These are phyloP conservation scores for Akanthomyces muscarius DNA, from an alignment of 2,329 filamentous ascomycete genomes.

Conservation along the genomic window DNA sequence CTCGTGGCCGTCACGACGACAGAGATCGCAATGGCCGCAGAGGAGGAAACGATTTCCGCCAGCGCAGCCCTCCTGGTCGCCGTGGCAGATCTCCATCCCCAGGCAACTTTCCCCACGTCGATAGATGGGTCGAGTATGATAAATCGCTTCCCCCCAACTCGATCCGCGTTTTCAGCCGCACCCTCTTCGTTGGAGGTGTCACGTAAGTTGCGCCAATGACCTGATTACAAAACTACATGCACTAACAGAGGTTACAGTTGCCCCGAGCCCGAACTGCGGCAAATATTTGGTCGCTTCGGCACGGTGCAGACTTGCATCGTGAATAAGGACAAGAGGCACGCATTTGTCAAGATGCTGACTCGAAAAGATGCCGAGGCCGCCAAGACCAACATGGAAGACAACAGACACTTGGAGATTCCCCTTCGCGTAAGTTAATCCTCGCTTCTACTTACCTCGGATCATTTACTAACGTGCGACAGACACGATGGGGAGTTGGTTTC, in stretches of 20 bases:
- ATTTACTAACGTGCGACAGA: slow-evolving; percentile 47
- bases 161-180: slow-evolving; percentile 93
- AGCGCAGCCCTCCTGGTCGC: slow-evolving; percentile 75
- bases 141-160: slow-evolving; percentile 65
- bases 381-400: slow-evolving; percentile 82
- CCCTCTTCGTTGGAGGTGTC: slow-evolving; percentile 93
- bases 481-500: slow-evolving; percentile 96
- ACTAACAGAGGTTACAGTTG: slow-evolving; percentile 46
- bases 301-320: slow-evolving; percentile 96
- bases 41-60: slow-evolving; percentile 70
- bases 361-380: slow-evolving; percentile 79
- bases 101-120: slow-evolving; percentile 29
- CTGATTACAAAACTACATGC: neutral
- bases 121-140: slow-evolving; percentile 80
- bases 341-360: slow-evolving; percentile 97
- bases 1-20: slow-evolving; percentile 55
- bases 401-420: slow-evolving; percentile 66
- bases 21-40: slow-evolving; percentile 49
- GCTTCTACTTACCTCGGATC: neutral
- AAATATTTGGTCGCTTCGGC: slow-evolving; percentile 77
- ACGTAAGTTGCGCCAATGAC: slow-evolving; percentile 54
- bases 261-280: slow-evolving; percentile 76
- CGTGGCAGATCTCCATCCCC: slow-evolving; percentile 58
- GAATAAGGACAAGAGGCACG: slow-evolving; percentile 95
- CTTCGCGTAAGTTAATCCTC: slow-evolving; percentile 56